These are phyloP conservation scores for Cucurbita argyrosperma DNA, from an alignment of 306 rosid genomes.

Conservation along the genomic window DNA sequence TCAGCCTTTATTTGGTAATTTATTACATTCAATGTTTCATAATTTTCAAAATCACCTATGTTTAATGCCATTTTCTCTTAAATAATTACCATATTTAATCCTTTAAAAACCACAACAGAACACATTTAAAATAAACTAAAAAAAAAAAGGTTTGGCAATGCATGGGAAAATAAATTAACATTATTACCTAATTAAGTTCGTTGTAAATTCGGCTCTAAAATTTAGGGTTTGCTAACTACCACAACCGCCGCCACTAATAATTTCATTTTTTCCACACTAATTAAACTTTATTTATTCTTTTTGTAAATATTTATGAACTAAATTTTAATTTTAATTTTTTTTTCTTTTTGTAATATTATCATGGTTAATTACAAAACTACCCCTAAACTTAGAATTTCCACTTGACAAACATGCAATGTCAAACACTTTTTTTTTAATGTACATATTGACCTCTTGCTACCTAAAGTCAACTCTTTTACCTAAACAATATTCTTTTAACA, in stretches of 20 bases:
- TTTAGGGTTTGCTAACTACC: not conserved
- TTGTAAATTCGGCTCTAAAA: not conserved
- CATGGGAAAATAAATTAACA: conserved; percentile 11
- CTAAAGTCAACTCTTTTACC: conserved; percentile 3
- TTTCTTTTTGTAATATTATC: not conserved
- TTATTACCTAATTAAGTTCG: not conserved
- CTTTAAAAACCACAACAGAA: too few species aligned
- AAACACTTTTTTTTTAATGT: not conserved
- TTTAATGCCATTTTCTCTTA: not conserved
- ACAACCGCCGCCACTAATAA: not conserved
- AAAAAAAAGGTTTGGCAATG: not conserved
- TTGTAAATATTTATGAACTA: not conserved
- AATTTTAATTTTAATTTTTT: too few species aligned
- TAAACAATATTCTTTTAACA: not conserved
- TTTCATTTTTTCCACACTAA: not conserved
- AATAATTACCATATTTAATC: too few species aligned
- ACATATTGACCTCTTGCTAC: not conserved
- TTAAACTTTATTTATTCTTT: not conserved
- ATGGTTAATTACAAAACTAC: too few species aligned
- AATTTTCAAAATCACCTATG: not conserved
- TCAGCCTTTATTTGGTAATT: not conserved
- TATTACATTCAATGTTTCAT: not conserved
- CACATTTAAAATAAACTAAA: not conserved
- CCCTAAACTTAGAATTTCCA: not conserved
- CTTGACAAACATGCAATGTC: not conserved